Conservation (phyloP, 805 yeast species). For the Monosporozyma aquatica region DNA sequence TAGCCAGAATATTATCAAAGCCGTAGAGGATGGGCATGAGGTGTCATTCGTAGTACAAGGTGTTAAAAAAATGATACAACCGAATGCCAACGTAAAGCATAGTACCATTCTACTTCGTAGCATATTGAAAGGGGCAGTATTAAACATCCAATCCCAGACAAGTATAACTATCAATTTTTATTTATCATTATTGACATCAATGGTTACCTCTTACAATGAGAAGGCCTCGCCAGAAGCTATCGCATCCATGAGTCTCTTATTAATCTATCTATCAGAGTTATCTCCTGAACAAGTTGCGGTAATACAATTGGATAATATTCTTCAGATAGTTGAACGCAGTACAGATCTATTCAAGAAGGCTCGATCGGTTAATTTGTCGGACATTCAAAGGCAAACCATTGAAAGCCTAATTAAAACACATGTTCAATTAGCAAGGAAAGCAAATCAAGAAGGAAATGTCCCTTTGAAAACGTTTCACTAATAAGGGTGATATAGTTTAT, state of each 20-base stretch:
- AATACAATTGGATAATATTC: neutral
- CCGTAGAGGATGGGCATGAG: conserved; percentile 31
- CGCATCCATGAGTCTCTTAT: neutral
- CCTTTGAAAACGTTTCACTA: neutral
- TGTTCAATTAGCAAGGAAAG: neutral
- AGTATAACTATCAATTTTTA: neutral
- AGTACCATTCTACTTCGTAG: neutral
- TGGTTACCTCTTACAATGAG: neutral
- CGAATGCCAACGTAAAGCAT: neutral
- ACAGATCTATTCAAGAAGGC: neutral
- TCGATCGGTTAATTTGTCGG: neutral
- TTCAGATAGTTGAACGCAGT: neutral
- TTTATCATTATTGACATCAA: neutral
- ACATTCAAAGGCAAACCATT: neutral
- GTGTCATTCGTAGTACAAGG: conserved; percentile 48
- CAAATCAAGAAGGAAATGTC: neutral
- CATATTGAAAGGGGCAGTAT: neutral
- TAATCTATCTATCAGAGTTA: neutral
- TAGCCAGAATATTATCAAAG: conserved; percentile 29
- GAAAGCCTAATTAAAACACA: conserved; percentile 32
- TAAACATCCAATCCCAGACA: neutral
- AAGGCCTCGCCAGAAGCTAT: neutral
- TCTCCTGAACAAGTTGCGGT: neutral
- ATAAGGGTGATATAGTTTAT: neutral
- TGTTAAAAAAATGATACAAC: conserved; percentile 45